These are phyloP conservation scores for Alternaria burnsii DNA, from an alignment of 2,329 filamentous ascomycete species.

Conservation along the genomic window DNA sequence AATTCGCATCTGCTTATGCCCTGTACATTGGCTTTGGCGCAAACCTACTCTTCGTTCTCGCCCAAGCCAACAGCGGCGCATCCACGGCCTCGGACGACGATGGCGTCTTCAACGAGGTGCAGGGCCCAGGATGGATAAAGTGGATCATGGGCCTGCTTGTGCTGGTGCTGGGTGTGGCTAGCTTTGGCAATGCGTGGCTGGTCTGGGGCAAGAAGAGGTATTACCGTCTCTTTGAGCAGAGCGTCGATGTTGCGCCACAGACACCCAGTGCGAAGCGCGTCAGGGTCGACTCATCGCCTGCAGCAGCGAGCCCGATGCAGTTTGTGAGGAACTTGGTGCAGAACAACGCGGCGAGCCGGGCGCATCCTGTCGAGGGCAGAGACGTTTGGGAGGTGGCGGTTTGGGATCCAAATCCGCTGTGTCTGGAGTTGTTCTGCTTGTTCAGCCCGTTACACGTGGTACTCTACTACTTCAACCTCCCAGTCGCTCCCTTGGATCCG, in stretches of 20 bases:
- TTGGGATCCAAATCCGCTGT: slow-evolving; percentile 91
- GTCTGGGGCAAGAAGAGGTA: slow-evolving; percentile 82
- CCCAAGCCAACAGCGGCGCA: slow-evolving; percentile 75
- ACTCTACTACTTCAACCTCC: slow-evolving; percentile 87
- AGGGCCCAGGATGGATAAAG: slow-evolving; percentile 68
- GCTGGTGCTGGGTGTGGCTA: slow-evolving; percentile 72
- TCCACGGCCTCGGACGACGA: slow-evolving; percentile 65
- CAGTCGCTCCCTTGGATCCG: slow-evolving; percentile 76
- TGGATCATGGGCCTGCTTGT: slow-evolving; percentile 74
- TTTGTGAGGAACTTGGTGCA: slow-evolving; percentile 73
- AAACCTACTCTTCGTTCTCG: slow-evolving; percentile 83
- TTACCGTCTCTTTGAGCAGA: slow-evolving; percentile 90
- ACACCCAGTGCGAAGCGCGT: slow-evolving; percentile 91
- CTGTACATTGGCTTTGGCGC: slow-evolving; percentile 76
- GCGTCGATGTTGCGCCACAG: slow-evolving; percentile 76
- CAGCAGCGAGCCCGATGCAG: slow-evolving; percentile 78
- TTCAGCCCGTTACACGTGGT: slow-evolving; percentile 96
- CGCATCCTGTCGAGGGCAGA: slow-evolving; percentile 79
- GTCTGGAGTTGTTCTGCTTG: slow-evolving; percentile 81
- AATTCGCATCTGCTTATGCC: slow-evolving; percentile 75
- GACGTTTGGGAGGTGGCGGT: slow-evolving; percentile 96
- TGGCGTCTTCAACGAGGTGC: slow-evolving; percentile 77
- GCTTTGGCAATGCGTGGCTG: slow-evolving; percentile 79
- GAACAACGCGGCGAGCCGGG: slow-evolving; percentile 79
- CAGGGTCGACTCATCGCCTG: slow-evolving; percentile 83